Conservation (phyloP, 225 moss, liverwort and hornwort genomes). For the Antitrichia curtipendula region DNA sequence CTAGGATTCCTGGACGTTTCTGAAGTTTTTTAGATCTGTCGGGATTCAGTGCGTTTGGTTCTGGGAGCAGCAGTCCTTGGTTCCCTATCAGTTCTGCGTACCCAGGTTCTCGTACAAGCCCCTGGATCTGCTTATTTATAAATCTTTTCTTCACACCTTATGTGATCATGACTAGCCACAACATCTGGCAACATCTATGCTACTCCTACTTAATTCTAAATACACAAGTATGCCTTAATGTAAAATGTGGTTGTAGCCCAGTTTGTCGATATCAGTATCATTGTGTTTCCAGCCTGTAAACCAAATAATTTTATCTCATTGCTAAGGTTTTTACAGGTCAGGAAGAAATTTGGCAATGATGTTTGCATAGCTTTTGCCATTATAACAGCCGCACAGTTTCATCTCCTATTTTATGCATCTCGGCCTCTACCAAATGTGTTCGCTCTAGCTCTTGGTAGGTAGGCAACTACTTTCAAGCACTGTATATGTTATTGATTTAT, state of each 20-base stretch:
- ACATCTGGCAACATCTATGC: not conserved
- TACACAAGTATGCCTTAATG: not conserved
- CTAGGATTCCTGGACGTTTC: not conserved
- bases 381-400: constrained; percentile 64
- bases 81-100: constrained; percentile 57
- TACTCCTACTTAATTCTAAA: not conserved
- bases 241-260: not conserved
- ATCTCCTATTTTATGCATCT: constrained; percentile 87
- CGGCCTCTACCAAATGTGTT: constrained; percentile 92
- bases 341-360: constrained; percentile 57
- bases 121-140: not conserved
- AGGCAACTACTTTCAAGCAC: constrained; percentile 9
- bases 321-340: constrained; percentile 27
- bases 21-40: constrained; percentile 5
- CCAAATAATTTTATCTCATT: not conserved
- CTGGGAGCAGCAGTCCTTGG: constrained; percentile 65
- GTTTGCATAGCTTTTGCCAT: constrained; percentile 57
- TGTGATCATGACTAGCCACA: not conserved
- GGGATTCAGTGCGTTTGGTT: constrained; percentile 61
- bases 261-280: not conserved
- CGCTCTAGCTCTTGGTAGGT: constrained; percentile 79
- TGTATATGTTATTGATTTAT: not conserved
- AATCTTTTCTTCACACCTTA: not conserved
- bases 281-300: not conserved
- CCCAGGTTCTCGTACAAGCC: constrained; percentile 27